Evolutionary conservation across 306 rosid species (phyloP).

Genomic region (Lathyrus aphaca): DNA sequence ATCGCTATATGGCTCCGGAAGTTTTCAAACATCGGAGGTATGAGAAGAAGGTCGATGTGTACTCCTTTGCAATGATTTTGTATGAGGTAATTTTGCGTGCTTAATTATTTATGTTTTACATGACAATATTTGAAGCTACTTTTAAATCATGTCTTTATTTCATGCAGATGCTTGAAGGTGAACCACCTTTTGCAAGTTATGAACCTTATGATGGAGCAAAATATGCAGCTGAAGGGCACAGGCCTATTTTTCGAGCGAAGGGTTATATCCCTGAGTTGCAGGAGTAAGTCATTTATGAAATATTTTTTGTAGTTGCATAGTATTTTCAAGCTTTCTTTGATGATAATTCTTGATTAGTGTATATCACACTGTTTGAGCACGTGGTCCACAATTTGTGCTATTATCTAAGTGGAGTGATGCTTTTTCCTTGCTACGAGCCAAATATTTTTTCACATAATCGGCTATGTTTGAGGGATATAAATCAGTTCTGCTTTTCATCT

Average conservation of each 20-base stretch:
- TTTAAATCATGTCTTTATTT: constrained; percentile 41
- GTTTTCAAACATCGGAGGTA: constrained; percentile 91
- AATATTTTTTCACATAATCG: constrained; percentile 8
- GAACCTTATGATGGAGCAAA: constrained; percentile 96
- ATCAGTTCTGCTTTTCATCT: constrained; percentile 30
- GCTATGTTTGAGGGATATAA: constrained; percentile 20
- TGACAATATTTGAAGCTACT: constrained; percentile 19
- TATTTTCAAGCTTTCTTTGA: constrained; percentile 19
- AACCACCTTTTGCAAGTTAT: constrained; percentile 76
- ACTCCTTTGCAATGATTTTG: constrained; percentile 93
- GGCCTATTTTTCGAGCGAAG: constrained; percentile 75
- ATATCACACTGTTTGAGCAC: constrained; percentile 9
- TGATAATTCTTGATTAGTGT: constrained; percentile 16
- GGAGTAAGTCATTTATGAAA: constrained; percentile 63
- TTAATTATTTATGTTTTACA: constrained; percentile 25
- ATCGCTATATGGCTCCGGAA: constrained; percentile 99
- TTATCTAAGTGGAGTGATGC: constrained; percentile 1
- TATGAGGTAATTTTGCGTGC: constrained; percentile 72
- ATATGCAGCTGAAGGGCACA: constrained; percentile 81
- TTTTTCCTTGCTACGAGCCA: constrained; percentile 10
- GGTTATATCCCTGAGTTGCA: constrained; percentile 67
- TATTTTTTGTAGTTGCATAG: constrained; percentile 2
- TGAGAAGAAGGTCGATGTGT: constrained; percentile 95
- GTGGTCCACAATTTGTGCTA: constrained; percentile 19
- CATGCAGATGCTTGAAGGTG: constrained; percentile 96